Conservation (phyloP, 2,329 filamentous ascomycete genomes). For the Sporothrix globosa region DNA sequence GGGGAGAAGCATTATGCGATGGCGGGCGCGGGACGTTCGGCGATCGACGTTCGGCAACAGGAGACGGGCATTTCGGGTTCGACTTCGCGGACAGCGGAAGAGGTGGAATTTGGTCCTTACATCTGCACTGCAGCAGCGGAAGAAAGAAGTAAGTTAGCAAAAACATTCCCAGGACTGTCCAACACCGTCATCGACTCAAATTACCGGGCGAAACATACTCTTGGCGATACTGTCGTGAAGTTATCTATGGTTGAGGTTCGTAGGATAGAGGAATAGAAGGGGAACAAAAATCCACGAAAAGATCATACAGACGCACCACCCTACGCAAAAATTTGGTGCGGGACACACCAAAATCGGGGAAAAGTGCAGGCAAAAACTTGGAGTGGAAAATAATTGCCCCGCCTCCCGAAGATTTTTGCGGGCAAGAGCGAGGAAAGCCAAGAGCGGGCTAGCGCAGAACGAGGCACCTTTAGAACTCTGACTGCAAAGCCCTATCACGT, state of each 20-base stretch:
- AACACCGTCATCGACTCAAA: not conserved
- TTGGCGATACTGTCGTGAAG: constrained; percentile 38
- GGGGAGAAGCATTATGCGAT: not conserved
- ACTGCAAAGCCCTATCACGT: constrained; percentile 37
- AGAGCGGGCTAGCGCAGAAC: constrained; percentile 1
- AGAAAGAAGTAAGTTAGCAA: constrained; percentile 25
- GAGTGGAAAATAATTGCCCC: constrained; percentile 34
- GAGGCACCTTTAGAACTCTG: not conserved
- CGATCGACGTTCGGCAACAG: constrained; percentile 8
- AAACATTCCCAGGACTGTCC: not conserved
- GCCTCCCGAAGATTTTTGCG: constrained; percentile 5
- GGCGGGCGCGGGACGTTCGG: not conserved
- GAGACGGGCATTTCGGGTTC: constrained; percentile 16
- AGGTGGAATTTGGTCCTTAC: constrained; percentile 58
- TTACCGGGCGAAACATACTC: constrained; percentile 36
- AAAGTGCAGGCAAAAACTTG: constrained; percentile 28
- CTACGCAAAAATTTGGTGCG: constrained; percentile 37
- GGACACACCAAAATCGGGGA: constrained; percentile 35
- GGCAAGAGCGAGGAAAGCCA: not conserved
- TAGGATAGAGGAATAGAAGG: constrained; percentile 27
- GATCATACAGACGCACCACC: constrained; percentile 10
- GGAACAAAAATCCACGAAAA: constrained; percentile 32
- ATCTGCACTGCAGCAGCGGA: constrained; percentile 73
- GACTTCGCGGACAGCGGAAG: not conserved
- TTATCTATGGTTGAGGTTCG: constrained; percentile 30